Base-by-base conservation (phyloP, 768 basidiomycete species). In the Sistotremastrum suecicum region DNA sequence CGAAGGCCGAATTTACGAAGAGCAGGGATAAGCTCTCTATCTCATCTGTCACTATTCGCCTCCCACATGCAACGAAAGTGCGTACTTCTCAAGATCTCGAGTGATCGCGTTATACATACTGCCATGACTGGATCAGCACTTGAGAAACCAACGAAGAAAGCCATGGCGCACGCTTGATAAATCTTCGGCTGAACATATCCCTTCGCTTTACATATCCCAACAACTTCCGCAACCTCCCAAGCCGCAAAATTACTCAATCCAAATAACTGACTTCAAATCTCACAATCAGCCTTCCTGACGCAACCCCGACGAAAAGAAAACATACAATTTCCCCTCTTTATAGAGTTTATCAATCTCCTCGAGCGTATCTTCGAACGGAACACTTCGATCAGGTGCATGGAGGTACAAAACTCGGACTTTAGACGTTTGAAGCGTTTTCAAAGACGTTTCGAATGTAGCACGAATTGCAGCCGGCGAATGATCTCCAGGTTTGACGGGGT, bases 191-290 rank as follows among this genome's bases (percentile, higher is more conserved):
- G 61, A 8, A 77, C 66, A 50, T 68, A 78, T 2, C 69, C 70
- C 20, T 76, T 73, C 3, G 63, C 61, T 42, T 64, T 71, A 58
- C 75, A 76, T 31, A 78, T 78, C 0, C 66, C 64, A 1, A 76
- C 70, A 29, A 79, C 66, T 52, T 78, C 76, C 3, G 75, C 75
- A 9, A 78, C 75, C 57, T 80, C 76, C 73, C 74, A 78, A 0
- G 75, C 67, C 1, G 58, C 47, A 37, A 64, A 80, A 56, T 80
- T 80, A 53, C 76, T 78, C 50, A 81, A 63, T 2, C 78, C 76
- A 47, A 80, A 74, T n/a, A 69, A 66, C 48, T 76, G 71, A 54
- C 71, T 74, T 45, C 7, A 9, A 29, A 33, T 7, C 39, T 4
- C 10, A 34, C 5, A 35, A 10, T 9, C 3, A 37, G 28, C 5